A percentile compares a stretch with the other conserved stretches of the same genome.
phyloP scores from a whole-genome alignment of 2,329 filamentous ascomycete genomes.

The Myrmaecium sp. region DNA sequence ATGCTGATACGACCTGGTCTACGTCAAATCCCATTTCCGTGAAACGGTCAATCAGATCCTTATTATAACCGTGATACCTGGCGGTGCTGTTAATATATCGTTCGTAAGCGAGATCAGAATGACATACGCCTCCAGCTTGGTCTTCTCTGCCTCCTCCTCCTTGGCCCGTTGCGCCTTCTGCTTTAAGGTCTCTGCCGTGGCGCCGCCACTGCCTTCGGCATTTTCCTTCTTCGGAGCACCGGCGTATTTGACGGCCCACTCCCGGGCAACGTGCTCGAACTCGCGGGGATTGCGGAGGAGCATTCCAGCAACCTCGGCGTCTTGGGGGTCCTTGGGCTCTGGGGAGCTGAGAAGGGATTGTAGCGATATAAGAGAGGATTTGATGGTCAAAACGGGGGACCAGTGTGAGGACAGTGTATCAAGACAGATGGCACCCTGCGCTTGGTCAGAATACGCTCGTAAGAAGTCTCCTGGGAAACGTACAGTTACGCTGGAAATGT shows the following conservation, averaged over 20 bases:
- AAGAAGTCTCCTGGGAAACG: constrained; percentile 16
- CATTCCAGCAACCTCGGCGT: constrained; percentile 88
- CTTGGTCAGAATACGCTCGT: constrained; percentile 10
- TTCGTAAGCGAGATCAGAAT: too few species aligned
- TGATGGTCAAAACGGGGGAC: constrained; percentile 94
- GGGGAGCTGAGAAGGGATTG: constrained; percentile 86
- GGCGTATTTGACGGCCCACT: constrained; percentile 79
- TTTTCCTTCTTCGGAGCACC: constrained; percentile 48
- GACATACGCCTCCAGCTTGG: constrained; percentile 36
- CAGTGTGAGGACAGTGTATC: constrained; percentile 80
- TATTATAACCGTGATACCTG: constrained; percentile 80
- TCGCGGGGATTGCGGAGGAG: constrained; percentile 60
- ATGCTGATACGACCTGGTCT: constrained; percentile 70
- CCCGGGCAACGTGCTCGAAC: constrained; percentile 67
- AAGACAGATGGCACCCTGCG: constrained; percentile 84
- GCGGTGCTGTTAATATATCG: constrained; percentile 12
- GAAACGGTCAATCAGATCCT: constrained; percentile 66
- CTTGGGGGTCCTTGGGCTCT: constrained; percentile 91
- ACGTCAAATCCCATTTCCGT: constrained; percentile 83
- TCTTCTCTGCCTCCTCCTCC: constrained; percentile 40
- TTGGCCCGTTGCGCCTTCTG: constrained; percentile 36
- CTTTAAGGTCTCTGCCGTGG: constrained; percentile 35
- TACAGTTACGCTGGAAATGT: constrained; percentile 86
- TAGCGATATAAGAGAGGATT: constrained; percentile 81
- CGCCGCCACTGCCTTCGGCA: constrained; percentile 35